phyloP scores from a whole-genome alignment of 2,329 filamentous ascomycete genomes.

The Rhexocercosporidium sp. region DNA sequence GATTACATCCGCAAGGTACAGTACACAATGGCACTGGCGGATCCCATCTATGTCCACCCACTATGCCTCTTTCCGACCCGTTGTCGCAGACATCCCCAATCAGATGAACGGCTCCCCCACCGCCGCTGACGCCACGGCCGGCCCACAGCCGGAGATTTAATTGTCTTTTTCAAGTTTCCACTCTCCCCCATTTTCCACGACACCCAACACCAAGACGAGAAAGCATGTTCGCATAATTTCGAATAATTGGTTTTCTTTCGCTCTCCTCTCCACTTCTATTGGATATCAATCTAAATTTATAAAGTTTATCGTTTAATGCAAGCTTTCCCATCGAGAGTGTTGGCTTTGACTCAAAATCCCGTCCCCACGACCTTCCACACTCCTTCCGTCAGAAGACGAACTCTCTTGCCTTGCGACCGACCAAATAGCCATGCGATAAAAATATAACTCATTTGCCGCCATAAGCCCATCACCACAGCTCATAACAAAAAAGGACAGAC shows the following conservation, averaged over 20 bases:
- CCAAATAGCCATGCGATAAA: not conserved
- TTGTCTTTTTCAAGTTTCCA: too few relatives aligned
- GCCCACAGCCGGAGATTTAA: conserved; percentile 5
- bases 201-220: not conserved
- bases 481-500: not conserved
- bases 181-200: not conserved
- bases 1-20: not conserved
- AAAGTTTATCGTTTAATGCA: not conserved
- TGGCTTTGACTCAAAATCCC: conserved; percentile 1
- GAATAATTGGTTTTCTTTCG: too few relatives aligned
- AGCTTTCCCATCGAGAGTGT: not conserved
- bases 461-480: not conserved
- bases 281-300: not conserved
- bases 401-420: not conserved
- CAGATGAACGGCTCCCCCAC: conserved; percentile 9
- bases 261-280: not conserved
- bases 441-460: not conserved
- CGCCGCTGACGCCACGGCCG: not conserved
- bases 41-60: not conserved
- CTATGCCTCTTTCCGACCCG: not conserved
- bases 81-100: not conserved
- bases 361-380: conserved; percentile 1
- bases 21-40: not conserved
- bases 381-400: conserved; percentile 10
- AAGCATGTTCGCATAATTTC: not conserved